Percentiles rank a stretch among this genome's conserved stretches.
Evolutionary conservation across 371 early-diverging fungal genomes (phyloP).

Genomic region (Umbelopsis sp.): DNA sequence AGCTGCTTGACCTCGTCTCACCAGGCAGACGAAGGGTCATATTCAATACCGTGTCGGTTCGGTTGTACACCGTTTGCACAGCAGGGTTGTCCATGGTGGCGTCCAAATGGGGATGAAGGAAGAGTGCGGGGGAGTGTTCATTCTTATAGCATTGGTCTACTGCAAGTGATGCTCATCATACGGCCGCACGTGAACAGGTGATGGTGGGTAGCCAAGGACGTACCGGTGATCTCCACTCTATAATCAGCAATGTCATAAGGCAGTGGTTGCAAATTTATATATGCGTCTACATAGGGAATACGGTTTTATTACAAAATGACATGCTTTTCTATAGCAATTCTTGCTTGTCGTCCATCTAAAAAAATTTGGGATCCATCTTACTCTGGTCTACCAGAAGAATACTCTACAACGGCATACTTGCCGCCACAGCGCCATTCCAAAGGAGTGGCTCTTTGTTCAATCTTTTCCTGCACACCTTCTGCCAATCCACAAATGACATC

Average conservation of each 20-base stretch:
- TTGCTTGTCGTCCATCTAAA: too few relatives aligned
- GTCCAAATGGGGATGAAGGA: not conserved
- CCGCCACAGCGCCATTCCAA: constrained; percentile 72
- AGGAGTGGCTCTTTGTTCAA: constrained; percentile 47
- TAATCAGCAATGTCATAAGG: too few relatives aligned
- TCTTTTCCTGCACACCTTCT: constrained; percentile 59
- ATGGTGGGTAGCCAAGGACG: not conserved
- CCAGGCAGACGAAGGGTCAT: not conserved
- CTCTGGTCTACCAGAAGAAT: constrained; percentile 18
- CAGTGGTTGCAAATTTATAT: too few relatives aligned
- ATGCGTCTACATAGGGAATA: not conserved
- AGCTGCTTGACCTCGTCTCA: not conserved
- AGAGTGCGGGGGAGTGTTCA: too few relatives aligned
- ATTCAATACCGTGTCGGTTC: not conserved
- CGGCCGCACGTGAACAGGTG: not conserved
- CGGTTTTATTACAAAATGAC: constrained; percentile 3
- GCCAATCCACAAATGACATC: constrained; percentile 85
- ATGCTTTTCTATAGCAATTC: not conserved
- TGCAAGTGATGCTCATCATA: constrained; percentile 2
- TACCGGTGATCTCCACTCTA: not conserved
- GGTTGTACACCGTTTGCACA: not conserved
- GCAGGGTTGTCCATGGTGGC: not conserved
- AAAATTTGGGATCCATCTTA: too few relatives aligned
- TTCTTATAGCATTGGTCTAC: too few relatives aligned
- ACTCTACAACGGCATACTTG: constrained; percentile 79